Evolutionary conservation across 176 grass and related monocot genomes (phyloP), one percentile per base, ranked within the genome.

Genomic region (Rhynchospora pubera): DNA sequence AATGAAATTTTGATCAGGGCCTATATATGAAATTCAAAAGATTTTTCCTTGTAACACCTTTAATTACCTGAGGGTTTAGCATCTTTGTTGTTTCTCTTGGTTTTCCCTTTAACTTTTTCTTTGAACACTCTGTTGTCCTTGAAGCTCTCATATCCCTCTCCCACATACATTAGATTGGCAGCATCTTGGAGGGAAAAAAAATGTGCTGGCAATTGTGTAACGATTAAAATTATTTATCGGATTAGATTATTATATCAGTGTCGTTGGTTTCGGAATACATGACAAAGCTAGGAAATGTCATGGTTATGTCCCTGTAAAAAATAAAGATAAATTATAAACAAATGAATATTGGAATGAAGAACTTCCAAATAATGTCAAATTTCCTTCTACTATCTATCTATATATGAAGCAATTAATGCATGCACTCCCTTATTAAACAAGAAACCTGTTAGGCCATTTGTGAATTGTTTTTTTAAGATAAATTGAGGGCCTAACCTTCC

Each of bases 281-380:
- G 5, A 89, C 64, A 67, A 94, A 94, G 87, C 89, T 91, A 0
- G 89, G 87, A 64, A 91, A 94, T 14, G 85, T 62, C 83, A 85
- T 79, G 9, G 87, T 89, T 51, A 94, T 94, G 83, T 91, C 92
- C 77, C 89, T 91, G 85, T 77, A 82, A 45, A n/a, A 7, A 83
- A 4, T 39, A 68, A 26, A 28, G 13, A 1, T 46, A 21, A 18
- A 5, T 28, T 64, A 28, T 3, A 39, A 70, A 1, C 42, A 69
- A 19, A 21, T 32, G 6, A 58, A 11, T 70, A 73, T 56, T 23
- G 11, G 74, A 53, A 71, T 9, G 45, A 2, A n/a, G 8, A 42
- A 45, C 42, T 69, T n/a, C 3, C 7, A 70, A 46, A 45, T 46
- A 46, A 21, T 42, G 34, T 44, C 7, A 15, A 69, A 16, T 44